A percentile compares a stretch with the other conserved stretches of the same genome.
Conservation (phyloP, 2,329 filamentous ascomycete species). For the Aureobasidium zeae region DNA sequence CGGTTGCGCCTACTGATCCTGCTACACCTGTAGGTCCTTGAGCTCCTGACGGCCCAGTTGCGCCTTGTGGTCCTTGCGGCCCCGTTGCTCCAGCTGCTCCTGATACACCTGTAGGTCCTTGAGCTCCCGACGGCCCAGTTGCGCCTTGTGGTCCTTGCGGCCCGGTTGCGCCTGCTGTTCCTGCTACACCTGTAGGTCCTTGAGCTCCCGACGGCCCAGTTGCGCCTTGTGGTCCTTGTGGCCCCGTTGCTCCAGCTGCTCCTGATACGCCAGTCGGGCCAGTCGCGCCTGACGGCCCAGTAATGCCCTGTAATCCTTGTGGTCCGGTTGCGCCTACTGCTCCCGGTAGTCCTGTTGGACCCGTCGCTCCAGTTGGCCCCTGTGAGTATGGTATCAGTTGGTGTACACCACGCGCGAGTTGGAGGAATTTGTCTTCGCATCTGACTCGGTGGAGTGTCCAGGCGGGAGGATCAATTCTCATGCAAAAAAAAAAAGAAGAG, state of each 20-base stretch:
- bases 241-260: background rate
- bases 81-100: slow-evolving; percentile 18
- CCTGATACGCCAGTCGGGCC: slow-evolving; percentile 9
- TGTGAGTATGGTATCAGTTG: too few species aligned
- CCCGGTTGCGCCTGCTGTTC: slow-evolving; percentile 17
- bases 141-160: slow-evolving; percentile 5
- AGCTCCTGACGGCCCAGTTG: slow-evolving; percentile 12
- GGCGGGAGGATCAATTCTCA: too few species aligned
- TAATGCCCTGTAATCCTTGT: background rate
- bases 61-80: slow-evolving; percentile 3
- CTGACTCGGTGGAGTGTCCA: too few species aligned
- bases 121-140: background rate
- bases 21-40: slow-evolving; percentile 9
- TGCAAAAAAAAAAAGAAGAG: too few species aligned
- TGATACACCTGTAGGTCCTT: slow-evolving; percentile 9
- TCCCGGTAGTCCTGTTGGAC: too few species aligned
- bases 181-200: slow-evolving; percentile 12
- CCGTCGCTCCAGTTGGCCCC: too few species aligned
- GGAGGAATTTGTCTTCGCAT: too few species aligned
- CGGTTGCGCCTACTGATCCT: background rate
- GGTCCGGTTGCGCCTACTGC: too few species aligned
- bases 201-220: background rate
- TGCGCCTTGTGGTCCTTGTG: slow-evolving; percentile 4
- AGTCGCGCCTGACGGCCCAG: slow-evolving; percentile 16
- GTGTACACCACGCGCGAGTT: too few species aligned